Evolutionary conservation across 2,329 filamentous ascomycete genomes (phyloP), one percentile per base, ranked within the genome.

Genomic region (Hirsutella thompsonii): DNA sequence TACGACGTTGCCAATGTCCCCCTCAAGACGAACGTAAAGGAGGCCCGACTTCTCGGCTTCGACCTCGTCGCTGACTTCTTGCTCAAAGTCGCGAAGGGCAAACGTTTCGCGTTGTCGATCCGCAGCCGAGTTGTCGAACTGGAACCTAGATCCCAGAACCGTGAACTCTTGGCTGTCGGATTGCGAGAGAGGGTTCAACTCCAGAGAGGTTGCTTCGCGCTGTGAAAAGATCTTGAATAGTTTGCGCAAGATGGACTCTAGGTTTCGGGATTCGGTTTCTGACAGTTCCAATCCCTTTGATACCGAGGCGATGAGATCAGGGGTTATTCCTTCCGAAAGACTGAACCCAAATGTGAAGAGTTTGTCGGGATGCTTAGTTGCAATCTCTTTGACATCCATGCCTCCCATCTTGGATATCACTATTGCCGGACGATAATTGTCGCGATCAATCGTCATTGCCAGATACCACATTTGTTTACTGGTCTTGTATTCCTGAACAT

Each of bases 1-100:
- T 47, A 94, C 86, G 47, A 93, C 67, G 1, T 83, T 94, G 30
- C 86, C 88, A 40, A 94, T 80, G 46, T 78, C 78, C 2, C 70
- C 67, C 2, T 58, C 50, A 43, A 71, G 61, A 51, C 75, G 80
- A 47, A 93, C 72, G 57, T 89, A 93, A 1, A 92, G 83, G 50
- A 94, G 87, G 3, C 85, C 85, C 43, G 79, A 67, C 43, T 72
- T 69, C 16, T 66, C 60, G 1, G 70, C 50, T 29, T 62, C 58
- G 0, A 58, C 45, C 38, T 62, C 64, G 20, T 58, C 56, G 0
- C 47, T 38, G 0, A 61, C 48, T 29, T 64, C 63, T 2, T 58
- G 51, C 0, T 44, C 40, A 1, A 47, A 46, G 32, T 66, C 63
- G 29, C 61, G 58, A 4, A 61, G 42, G 1, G 44, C 42, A 41